A percentile compares a stretch with the other conserved stretches of the same genome.
Conservation (phyloP, 2,329 filamentous ascomycete genomes). For the Xylariaceae sp. region DNA sequence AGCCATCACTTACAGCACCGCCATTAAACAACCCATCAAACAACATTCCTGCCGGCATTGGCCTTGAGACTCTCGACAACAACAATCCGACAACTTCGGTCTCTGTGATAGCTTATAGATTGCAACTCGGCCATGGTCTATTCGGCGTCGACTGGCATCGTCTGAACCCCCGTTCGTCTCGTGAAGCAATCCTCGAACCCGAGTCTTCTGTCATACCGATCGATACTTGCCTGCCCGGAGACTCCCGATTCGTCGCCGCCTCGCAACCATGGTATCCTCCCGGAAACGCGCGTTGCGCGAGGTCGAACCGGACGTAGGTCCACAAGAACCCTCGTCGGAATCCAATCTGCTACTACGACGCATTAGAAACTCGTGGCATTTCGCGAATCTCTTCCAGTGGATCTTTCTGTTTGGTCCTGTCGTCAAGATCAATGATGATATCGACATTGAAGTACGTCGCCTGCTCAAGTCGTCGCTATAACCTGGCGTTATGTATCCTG, state of each 20-base stretch:
- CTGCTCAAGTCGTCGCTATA: neutral
- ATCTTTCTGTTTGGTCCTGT: constrained; percentile 84
- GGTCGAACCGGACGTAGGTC: constrained; percentile 31
- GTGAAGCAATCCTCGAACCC: constrained; percentile 4
- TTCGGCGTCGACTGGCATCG: neutral
- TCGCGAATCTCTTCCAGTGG: constrained; percentile 90
- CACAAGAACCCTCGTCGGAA: constrained; percentile 25
- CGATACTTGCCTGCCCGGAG: neutral
- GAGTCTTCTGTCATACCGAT: neutral
- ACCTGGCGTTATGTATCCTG: neutral
- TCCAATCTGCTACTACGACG: constrained; percentile 55
- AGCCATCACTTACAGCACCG: neutral
- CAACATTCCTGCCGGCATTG: neutral
- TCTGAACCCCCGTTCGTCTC: neutral
- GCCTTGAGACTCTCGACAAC: neutral
- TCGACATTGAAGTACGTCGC: constrained; percentile 76
- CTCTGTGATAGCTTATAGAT: neutral
- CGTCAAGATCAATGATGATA: constrained; percentile 81
- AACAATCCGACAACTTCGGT: neutral
- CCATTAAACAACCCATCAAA: neutral
- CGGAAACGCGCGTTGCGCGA: constrained; percentile 47
- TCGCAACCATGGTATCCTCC: constrained; percentile 38
- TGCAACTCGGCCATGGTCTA: constrained; percentile 11
- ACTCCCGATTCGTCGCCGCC: constrained; percentile 1
- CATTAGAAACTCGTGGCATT: constrained; percentile 90